Evolutionary conservation across 192 early-diverging fungal species (phyloP).

Genomic region (Backusella circina): DNA sequence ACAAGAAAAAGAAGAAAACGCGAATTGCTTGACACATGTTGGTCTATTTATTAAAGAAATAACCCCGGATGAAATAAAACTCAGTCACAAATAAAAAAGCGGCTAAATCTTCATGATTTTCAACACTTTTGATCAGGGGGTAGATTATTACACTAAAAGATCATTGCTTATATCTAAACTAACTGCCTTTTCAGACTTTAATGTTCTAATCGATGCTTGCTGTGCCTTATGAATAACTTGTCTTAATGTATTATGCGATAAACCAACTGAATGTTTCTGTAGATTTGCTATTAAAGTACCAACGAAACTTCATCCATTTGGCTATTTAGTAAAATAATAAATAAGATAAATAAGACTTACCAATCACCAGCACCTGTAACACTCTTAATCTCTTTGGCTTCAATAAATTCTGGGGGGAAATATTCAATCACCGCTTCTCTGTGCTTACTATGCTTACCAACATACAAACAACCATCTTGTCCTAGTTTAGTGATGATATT

Average conservation of each 20-base stretch:
- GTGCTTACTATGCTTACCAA: constrained; percentile 3
- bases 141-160: background rate
- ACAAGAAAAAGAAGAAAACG: constrained; percentile 10
- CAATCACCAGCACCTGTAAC: constrained; percentile 83
- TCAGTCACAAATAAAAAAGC: constrained; percentile 5
- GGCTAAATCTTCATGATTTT: constrained; percentile 3
- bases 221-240: constrained; percentile 14
- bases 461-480: constrained; percentile 50
- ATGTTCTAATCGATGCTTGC: constrained; percentile 26
- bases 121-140: constrained; percentile 2
- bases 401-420: constrained; percentile 31
- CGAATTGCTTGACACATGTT: background rate
- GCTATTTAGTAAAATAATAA: background rate
- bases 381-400: constrained; percentile 40
- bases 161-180: constrained; percentile 7
- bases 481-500: constrained; percentile 70
- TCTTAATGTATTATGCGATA: background rate
- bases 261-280: background rate
- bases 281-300: constrained; percentile 62
- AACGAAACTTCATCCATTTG: constrained; percentile 53
- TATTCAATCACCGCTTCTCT: constrained; percentile 17
- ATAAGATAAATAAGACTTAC: constrained; percentile 28
- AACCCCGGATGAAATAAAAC: constrained; percentile 10
- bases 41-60: background rate
- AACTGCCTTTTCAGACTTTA: constrained; percentile 34